Evolutionary conservation across 2,329 filamentous ascomycete species (phyloP).

Genomic region (Pezicula neosporulosa): DNA sequence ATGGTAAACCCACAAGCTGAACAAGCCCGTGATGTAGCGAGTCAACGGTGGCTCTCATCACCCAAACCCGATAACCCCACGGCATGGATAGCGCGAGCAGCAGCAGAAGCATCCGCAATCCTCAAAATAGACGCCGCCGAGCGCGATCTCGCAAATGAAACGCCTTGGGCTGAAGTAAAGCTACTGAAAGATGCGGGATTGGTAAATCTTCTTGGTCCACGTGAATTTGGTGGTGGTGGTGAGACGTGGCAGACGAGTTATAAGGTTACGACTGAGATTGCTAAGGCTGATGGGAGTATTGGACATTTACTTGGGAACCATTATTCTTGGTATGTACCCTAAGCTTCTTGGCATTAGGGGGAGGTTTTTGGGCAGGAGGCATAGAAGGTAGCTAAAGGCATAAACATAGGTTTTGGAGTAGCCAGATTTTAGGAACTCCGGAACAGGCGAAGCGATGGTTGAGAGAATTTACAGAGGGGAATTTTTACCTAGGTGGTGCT

Average conservation of each 20-base stretch:
- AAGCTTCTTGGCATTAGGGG: no score
- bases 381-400: background rate
- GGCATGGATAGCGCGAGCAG: background rate
- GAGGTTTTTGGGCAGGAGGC: no score
- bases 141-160: background rate
- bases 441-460: constrained; percentile 1
- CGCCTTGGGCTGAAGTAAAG: constrained; percentile 1
- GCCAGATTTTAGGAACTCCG: background rate
- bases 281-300: constrained; percentile 3
- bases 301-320: constrained; percentile 1
- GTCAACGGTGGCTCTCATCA: background rate
- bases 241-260: constrained; percentile 52
- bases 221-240: constrained; percentile 39
- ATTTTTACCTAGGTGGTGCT: constrained; percentile 1
- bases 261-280: constrained; percentile 24
- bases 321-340: constrained; percentile 1
- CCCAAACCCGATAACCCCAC: background rate
- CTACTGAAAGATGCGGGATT: constrained; percentile 1
- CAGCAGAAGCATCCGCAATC: background rate
- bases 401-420: constrained; percentile 1
- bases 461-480: constrained; percentile 1
- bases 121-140: background rate
- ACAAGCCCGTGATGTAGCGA: background rate
- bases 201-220: background rate
- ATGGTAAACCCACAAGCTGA: background rate